These are phyloP conservation scores for Yamadazyma ubonensis DNA, from an alignment of 805 yeast genomes.

Conservation along the genomic window DNA sequence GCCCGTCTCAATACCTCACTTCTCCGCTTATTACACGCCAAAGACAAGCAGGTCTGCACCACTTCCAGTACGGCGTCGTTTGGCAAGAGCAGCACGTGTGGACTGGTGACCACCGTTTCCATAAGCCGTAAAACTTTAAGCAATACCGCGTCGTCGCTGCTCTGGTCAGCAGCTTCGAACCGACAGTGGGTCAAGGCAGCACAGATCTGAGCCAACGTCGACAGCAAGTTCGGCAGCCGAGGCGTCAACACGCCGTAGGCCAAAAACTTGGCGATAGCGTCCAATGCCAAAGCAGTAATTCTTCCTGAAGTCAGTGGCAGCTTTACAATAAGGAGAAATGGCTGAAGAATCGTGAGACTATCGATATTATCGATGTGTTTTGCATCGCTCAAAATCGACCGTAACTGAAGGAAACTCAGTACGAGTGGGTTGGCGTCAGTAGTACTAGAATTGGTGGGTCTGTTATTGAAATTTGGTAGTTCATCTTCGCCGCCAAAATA, in stretches of 20 bases:
- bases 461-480: slow-evolving; percentile 11
- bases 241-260: slow-evolving; percentile 63
- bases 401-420: slow-evolving; percentile 74
- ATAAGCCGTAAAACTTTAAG: slow-evolving; percentile 76
- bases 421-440: slow-evolving; percentile 49
- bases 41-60: slow-evolving; percentile 83
- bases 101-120: slow-evolving; percentile 63
- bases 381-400: slow-evolving; percentile 64
- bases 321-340: slow-evolving; percentile 79
- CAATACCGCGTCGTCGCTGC: slow-evolving; percentile 87
- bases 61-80: slow-evolving; percentile 86
- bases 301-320: slow-evolving; percentile 83
- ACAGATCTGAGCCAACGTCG: slow-evolving; percentile 62
- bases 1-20: slow-evolving; percentile 85
- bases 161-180: slow-evolving; percentile 91
- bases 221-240: slow-evolving; percentile 53
- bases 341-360: slow-evolving; percentile 73
- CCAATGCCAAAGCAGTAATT: slow-evolving; percentile 78
- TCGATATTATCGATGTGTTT: slow-evolving; percentile 56
- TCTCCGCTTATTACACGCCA: slow-evolving; percentile 90
- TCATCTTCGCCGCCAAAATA: slow-evolving; percentile 43
- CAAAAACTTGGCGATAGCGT: slow-evolving; percentile 71
- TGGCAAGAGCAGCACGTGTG: slow-evolving; percentile 62
- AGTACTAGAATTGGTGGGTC: background rate
- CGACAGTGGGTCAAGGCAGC: slow-evolving; percentile 87